Base-by-base conservation (phyloP, 257 asterid genomes). In the Solanum virginianum region DNA sequence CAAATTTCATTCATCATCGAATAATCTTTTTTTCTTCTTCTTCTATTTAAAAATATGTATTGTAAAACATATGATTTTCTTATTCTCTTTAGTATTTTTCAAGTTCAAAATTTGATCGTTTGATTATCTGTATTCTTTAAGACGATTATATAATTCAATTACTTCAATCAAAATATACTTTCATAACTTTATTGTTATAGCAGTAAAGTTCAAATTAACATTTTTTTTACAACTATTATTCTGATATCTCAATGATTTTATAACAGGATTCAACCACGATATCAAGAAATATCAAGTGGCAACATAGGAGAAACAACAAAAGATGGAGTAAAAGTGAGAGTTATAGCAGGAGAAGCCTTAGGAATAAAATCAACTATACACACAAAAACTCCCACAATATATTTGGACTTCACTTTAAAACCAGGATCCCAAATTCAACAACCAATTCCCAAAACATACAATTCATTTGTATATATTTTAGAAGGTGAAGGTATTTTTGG, bases 301-400 rank as follows among this genome's bases (percentile, higher is more conserved):
- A 95, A 96, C 84, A 93, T 96, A 7, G 84, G 79, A 22, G 97
- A 93, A 85, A 93, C 93, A 3, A 18, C 87, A 24, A 89, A 86
- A 80, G 97, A 93, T 80, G 97, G 98, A 10, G 91, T 93, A 26
- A 88, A 85, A 43, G 99, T 96, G 10, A 91, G 92, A 84, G 91
- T 94, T 4, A 92, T 94, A 71, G 98, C 97, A 56, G 99, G 98
- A 2, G 97, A 96, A 80, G 86, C 97, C 16, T 13, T 96, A 81
- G 98, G 99, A 18, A 66, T 87, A 1, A 88, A 87, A 82, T 95
- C 99, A 11, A 92, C 92, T 1, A 89, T 93, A 49, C 91, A 90
- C 81, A 96, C 99, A 4, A 87, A 88, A 56, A 95, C 99, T 2
- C 99, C 99, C 5, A 94, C 98, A 36, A 96, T 94, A 97, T 96